Conservation (phyloP, 2,329 filamentous ascomycete species). For the Neopestalotiopsis clavispora region DNA sequence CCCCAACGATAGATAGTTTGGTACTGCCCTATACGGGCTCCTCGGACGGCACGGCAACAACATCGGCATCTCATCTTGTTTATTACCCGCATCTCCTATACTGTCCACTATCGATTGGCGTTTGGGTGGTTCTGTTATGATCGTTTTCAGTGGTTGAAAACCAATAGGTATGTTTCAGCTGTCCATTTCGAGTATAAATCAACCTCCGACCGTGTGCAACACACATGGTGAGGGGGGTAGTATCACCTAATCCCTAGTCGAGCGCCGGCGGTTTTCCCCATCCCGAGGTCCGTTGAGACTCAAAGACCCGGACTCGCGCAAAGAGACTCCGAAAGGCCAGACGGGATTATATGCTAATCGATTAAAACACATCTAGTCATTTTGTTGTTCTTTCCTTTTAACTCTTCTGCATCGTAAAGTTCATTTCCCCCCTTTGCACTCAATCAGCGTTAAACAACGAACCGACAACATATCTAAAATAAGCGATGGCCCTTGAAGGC, state of each 20-base stretch:
- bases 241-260: not conserved
- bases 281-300: not conserved
- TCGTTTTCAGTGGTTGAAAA: not conserved
- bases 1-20: no score
- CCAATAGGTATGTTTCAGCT: not conserved
- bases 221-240: not conserved
- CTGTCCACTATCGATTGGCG: no score
- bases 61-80: not conserved
- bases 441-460: not conserved
- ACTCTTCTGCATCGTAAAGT: not conserved
- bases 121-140: no score
- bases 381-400: not conserved
- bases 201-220: not conserved
- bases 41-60: not conserved
- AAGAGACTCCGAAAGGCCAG: not conserved
- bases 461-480: not conserved
- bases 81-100: no score
- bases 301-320: not conserved
- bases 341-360: not conserved
- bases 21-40: not conserved
- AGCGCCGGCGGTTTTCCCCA: not conserved
- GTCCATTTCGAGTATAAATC: not conserved
- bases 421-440: not conserved
- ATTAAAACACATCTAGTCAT: not conserved
- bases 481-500: constrained; percentile 30